Evolutionary conservation across 352 stramenopile species (phyloP).

Genomic region (Pythium myriotylum): DNA sequence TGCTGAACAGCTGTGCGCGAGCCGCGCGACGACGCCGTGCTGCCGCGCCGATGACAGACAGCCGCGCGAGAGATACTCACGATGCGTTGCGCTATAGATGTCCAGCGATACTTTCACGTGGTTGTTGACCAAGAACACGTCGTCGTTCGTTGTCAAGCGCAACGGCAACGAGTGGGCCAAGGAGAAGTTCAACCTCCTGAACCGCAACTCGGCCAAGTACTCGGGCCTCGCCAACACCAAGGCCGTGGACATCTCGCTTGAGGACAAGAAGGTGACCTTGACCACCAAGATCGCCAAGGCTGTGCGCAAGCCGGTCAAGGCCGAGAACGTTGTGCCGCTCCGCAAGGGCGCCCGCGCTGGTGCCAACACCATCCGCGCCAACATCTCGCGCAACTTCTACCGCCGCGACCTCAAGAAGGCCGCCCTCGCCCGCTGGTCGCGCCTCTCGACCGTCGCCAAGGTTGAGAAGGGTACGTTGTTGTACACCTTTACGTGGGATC

Average conservation of each 20-base stretch:
- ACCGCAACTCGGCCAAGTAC: conserved; percentile 96
- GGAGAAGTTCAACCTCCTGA: conserved; percentile 96
- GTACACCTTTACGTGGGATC: no score
- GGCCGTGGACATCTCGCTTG: conserved; percentile 89
- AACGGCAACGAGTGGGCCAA: conserved; percentile 89
- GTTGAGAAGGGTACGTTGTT: conserved; percentile 79
- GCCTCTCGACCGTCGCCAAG: conserved; percentile 86
- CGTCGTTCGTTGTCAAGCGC: conserved; percentile 95
- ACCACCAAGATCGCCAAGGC: conserved; percentile 85
- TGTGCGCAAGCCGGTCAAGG: conserved; percentile 69
- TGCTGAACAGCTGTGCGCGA: no score
- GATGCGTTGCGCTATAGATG: conserved; percentile 54
- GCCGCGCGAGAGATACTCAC: conserved; percentile 12
- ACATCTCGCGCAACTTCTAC: conserved; percentile 90
- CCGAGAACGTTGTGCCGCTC: conserved; percentile 71
- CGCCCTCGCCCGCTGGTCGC: conserved; percentile 84
- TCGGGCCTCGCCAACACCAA: conserved; percentile 94
- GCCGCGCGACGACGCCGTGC: no score
- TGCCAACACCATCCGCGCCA: conserved; percentile 86
- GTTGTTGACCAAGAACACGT: conserved; percentile 96
- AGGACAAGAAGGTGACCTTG: conserved; percentile 87
- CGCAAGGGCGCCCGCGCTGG: conserved; percentile 83
- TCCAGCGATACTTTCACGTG: conserved; percentile 95
- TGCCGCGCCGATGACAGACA: neutral
- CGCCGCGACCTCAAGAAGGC: conserved; percentile 85